Evolutionary conservation across 495 filamentous ascomycete genomes (phyloP).

Genomic region (Penicillium robsamsonii): DNA sequence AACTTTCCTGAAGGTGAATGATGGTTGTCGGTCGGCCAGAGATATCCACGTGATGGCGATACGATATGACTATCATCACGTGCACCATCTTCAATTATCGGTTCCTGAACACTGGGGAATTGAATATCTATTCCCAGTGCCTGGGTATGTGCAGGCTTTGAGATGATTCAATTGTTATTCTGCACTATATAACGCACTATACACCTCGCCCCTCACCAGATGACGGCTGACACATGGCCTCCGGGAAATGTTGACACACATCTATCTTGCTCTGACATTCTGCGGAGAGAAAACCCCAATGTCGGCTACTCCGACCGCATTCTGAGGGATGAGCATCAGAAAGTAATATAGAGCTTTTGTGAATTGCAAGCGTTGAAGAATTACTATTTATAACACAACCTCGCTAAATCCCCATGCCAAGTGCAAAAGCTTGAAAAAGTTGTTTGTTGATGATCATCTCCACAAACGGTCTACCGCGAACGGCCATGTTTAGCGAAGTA

Average conservation of each 20-base stretch:
- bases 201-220: not conserved
- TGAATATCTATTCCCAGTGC: not conserved
- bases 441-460: slow-evolving; percentile 8
- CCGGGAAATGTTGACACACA: not conserved
- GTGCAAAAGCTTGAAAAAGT: not conserved
- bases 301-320: slow-evolving; percentile 4
- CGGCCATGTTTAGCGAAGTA: not conserved
- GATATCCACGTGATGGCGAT: slow-evolving; percentile 6
- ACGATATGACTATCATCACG: slow-evolving; percentile 7
- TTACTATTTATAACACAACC: not conserved
- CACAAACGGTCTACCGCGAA: slow-evolving; percentile 8
- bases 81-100: not conserved
- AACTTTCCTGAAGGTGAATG: not conserved
- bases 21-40: slow-evolving; percentile 1
- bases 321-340: not conserved
- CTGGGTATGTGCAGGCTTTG: not conserved
- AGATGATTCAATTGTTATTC: not conserved
- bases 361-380: not conserved
- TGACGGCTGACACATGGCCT: not conserved
- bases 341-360: not conserved
- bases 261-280: slow-evolving; percentile 2
- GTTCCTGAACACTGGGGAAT: not conserved
- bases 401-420: not conserved
- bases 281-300: slow-evolving; percentile 1
- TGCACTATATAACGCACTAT: not conserved